Percentiles rank a stretch among this genome's conserved stretches.
Evolutionary conservation across 2,329 filamentous ascomycete genomes (phyloP).

Genomic region (Hirsutella thompsonii): DNA sequence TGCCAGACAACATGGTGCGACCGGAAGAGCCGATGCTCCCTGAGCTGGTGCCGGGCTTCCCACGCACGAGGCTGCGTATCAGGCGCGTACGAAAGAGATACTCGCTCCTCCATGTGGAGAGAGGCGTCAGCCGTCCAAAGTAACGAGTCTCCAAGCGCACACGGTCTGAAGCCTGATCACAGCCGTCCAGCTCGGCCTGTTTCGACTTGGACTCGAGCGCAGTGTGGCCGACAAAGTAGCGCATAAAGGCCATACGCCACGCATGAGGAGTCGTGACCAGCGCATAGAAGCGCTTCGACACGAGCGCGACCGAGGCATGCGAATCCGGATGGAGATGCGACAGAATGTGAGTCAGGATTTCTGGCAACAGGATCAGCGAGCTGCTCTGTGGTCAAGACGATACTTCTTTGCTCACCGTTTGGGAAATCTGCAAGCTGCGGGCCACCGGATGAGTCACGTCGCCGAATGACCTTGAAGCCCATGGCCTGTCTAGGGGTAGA

Average conservation of each 20-base stretch:
- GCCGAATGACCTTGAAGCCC: conserved; percentile 44
- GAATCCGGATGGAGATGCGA: conserved; percentile 83
- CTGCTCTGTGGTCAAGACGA: too few species aligned
- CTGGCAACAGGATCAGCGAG: conserved; percentile 30
- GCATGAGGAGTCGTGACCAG: conserved; percentile 85
- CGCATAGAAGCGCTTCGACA: conserved; percentile 76
- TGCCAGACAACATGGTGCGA: conserved; percentile 38
- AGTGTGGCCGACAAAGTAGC: conserved; percentile 70
- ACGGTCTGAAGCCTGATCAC: conserved; percentile 34
- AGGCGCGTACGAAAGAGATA: conserved; percentile 82
- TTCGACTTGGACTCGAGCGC: conserved; percentile 15
- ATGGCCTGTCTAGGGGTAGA: conserved; percentile 31
- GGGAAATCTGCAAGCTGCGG: conserved; percentile 50
- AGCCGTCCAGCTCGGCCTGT: conserved; percentile 23
- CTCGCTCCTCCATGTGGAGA: conserved; percentile 93
- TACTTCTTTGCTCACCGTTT: conserved; percentile 51
- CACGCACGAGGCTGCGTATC: conserved; percentile 66
- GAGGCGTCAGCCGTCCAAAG: conserved; percentile 68
- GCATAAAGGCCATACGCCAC: conserved; percentile 85
- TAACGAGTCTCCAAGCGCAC: conserved; percentile 61
- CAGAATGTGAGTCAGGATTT: conserved; percentile 82
- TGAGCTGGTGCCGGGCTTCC: conserved; percentile 56
- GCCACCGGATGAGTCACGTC: conserved; percentile 25
- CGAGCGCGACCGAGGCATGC: conserved; percentile 67
- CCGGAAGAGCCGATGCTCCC: conserved; percentile 36